Evolutionary conservation across 257 asterid genomes (phyloP).

Genomic region (Coffea canephora): DNA sequence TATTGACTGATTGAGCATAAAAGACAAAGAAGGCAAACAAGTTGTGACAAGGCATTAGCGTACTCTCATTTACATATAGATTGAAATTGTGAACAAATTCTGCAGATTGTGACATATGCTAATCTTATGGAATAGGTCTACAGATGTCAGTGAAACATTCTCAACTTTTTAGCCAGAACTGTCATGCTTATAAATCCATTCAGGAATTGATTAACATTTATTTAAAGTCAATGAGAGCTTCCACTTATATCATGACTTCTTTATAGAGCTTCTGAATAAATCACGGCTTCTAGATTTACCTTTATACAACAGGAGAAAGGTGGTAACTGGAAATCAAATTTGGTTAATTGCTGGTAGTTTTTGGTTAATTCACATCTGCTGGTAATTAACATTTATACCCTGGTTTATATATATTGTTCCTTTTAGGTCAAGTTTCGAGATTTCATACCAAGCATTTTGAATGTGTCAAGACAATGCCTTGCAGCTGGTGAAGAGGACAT

Average conservation of each 20-base stretch:
- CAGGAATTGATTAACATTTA: neutral
- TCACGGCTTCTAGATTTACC: neutral
- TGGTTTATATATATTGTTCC: slow-evolving; percentile 11
- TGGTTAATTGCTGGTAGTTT: neutral
- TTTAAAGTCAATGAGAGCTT: too few relatives aligned
- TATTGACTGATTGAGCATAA: neutral
- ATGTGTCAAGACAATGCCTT: slow-evolving; percentile 93
- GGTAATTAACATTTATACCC: neutral
- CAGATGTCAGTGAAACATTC: neutral
- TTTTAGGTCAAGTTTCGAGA: slow-evolving; percentile 84
- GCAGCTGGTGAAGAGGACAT: slow-evolving; percentile 97
- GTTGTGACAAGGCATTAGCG: too few relatives aligned
- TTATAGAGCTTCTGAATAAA: neutral
- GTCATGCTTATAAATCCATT: neutral
- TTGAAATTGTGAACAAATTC: neutral
- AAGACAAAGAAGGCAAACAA: too few relatives aligned
- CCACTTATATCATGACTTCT: neutral
- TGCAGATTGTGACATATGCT: neutral
- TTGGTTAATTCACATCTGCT: neutral
- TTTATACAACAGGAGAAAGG: neutral
- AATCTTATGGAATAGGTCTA: neutral
- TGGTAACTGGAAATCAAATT: neutral
- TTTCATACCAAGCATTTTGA: slow-evolving; percentile 94
- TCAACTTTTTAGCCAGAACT: neutral
- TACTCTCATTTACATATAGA: neutral